Conservation (phyloP, 345 rosid genomes). For the rapeseed (Brassica napus) region Da-Ae NC_063435.1:25780501-25781000, state of each 20-base stretch:
- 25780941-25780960: too few species aligned
- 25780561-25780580: background rate
- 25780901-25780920: too few species aligned
- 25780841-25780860: too few species aligned
- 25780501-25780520: background rate
- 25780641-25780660: background rate
- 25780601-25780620: constrained; percentile 18
- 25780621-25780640: constrained; percentile 5
- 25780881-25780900: too few species aligned
- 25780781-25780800: background rate
- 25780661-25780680: constrained; percentile 6
- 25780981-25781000: too few species aligned
- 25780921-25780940: too few species aligned
- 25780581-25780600: background rate
- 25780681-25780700: background rate
- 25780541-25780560: background rate
- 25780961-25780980: too few species aligned
- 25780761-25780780: background rate
- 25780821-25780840: too few species aligned
- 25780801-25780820: too few species aligned
- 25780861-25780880: too few species aligned
- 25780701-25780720: background rate
- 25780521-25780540: background rate
- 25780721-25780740: background rate
- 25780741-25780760: background rate